Conservation (phyloP, 2,329 filamentous ascomycete genomes). For the Microsporum canis region DNA sequence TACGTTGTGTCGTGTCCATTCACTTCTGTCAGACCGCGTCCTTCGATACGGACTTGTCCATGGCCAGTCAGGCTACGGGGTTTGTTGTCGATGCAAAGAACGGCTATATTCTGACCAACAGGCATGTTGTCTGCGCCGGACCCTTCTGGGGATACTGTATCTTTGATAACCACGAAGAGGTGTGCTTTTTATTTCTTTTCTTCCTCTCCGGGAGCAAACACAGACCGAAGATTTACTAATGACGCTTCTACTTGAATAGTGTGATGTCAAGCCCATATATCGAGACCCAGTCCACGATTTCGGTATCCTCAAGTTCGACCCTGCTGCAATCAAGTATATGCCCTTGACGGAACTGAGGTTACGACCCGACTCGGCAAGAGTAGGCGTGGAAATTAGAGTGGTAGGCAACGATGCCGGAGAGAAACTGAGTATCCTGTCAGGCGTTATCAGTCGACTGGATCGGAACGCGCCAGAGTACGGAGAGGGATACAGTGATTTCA, state of each 20-base stretch:
- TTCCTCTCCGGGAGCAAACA: background rate
- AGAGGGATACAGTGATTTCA: constrained; percentile 97
- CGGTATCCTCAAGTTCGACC: constrained; percentile 91
- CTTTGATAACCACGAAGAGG: constrained; percentile 93
- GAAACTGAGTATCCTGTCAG: constrained; percentile 94
- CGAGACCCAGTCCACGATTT: constrained; percentile 98
- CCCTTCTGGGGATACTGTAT: constrained; percentile 98
- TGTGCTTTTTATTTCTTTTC: constrained; percentile 20
- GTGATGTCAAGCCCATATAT: constrained; percentile 92
- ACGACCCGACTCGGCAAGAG: constrained; percentile 71
- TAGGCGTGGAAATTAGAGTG: constrained; percentile 89
- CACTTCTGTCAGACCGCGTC: constrained; percentile 96
- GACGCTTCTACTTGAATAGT: constrained; percentile 41
- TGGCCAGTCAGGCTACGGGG: constrained; percentile 90
- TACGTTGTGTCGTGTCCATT: constrained; percentile 94
- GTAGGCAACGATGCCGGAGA: constrained; percentile 98
- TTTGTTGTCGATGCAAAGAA: constrained; percentile 93
- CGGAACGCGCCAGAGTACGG: constrained; percentile 96
- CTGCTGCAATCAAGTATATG: constrained; percentile 96
- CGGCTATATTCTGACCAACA: constrained; percentile 79
- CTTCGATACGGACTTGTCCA: constrained; percentile 91
- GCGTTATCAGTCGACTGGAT: constrained; percentile 91
- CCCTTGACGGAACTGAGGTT: constrained; percentile 67
- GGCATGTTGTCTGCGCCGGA: constrained; percentile 87
- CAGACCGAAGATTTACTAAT: background rate